Conservation (phyloP, 192 early-diverging fungal species). For the Linnemannia hyalina region DNA sequence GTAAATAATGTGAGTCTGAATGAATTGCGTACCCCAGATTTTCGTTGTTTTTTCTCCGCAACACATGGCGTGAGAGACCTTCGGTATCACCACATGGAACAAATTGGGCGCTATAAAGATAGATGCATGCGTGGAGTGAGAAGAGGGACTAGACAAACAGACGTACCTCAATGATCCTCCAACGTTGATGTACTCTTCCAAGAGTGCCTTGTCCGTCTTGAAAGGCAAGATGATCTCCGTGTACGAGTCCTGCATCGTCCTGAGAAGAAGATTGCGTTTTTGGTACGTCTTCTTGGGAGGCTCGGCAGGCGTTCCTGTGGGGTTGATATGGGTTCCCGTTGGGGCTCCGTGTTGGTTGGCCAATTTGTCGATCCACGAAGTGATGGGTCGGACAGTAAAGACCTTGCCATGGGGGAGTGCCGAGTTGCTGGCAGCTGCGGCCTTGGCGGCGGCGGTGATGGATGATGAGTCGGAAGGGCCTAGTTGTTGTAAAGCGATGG, state of each 20-base stretch:
- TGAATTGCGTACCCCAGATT: not conserved
- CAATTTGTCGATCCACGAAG: conserved; percentile 62
- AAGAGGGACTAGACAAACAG: not conserved
- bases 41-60: not conserved
- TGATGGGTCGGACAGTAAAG: conserved; percentile 52
- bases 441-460: conserved; percentile 12
- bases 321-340: conserved; percentile 8
- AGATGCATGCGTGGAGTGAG: not conserved
- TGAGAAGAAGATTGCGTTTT: conserved; percentile 56
- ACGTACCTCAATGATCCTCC: conserved; percentile 75
- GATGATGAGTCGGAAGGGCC: not conserved
- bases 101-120: not conserved
- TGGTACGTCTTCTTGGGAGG: conserved; percentile 19
- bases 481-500: conserved; percentile 1
- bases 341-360: conserved; percentile 26
- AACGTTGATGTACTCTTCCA: conserved; percentile 83
- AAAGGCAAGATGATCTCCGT: conserved; percentile 85
- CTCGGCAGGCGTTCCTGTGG: not conserved
- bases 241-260: conserved; percentile 77
- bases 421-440: conserved; percentile 10
- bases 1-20: not conserved
- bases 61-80: conserved; percentile 10
- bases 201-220: conserved; percentile 74
- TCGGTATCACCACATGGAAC: not conserved
- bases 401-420: conserved; percentile 28